Conservation (phyloP, 495 filamentous ascomycete species). For the Penicillium cataractarum region DNA sequence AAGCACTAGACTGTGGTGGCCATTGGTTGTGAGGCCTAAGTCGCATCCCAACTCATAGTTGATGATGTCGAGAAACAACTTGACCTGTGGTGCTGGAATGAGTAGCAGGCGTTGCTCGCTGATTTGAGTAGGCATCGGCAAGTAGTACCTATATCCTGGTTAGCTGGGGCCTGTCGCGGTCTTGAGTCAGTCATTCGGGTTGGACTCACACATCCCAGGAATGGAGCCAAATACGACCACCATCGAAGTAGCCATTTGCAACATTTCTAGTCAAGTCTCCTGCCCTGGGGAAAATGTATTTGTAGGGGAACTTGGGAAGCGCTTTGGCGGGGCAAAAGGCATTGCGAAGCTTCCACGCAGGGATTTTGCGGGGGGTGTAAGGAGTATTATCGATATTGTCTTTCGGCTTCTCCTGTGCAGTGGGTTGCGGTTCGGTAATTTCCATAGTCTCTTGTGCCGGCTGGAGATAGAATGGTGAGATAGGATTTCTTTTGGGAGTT, state of each 20-base stretch:
- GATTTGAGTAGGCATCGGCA: slow-evolving; percentile 53
- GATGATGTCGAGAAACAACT: slow-evolving; percentile 60
- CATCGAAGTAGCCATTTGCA: slow-evolving; percentile 59
- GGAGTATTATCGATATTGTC: not conserved
- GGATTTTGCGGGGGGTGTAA: not conserved
- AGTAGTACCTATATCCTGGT: slow-evolving; percentile 62
- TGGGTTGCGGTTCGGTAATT: not conserved
- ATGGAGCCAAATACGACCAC: slow-evolving; percentile 57
- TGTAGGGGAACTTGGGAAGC: slow-evolving; percentile 62
- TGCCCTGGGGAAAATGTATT: slow-evolving; percentile 47
- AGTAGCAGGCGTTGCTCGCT: slow-evolving; percentile 59
- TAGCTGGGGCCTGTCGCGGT: not conserved
- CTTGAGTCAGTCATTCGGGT: not conserved
- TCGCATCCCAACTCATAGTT: slow-evolving; percentile 52
- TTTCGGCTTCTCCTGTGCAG: not conserved
- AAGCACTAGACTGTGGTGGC: slow-evolving; percentile 54
- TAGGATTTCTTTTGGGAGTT: not conserved
- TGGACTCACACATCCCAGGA: slow-evolving; percentile 75
- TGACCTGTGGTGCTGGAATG: slow-evolving; percentile 64
- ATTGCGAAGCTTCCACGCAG: not conserved
- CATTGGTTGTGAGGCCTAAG: slow-evolving; percentile 54
- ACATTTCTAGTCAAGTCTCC: slow-evolving; percentile 48
- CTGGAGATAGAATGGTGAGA: not conserved
- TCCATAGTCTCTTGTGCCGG: not conserved
- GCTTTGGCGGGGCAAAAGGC: slow-evolving; percentile 63